Evolutionary conservation across 805 yeast genomes (phyloP), one percentile per base, ranked within the genome.

Genomic region (Saccharomycopsis oosterbeekiorum): DNA sequence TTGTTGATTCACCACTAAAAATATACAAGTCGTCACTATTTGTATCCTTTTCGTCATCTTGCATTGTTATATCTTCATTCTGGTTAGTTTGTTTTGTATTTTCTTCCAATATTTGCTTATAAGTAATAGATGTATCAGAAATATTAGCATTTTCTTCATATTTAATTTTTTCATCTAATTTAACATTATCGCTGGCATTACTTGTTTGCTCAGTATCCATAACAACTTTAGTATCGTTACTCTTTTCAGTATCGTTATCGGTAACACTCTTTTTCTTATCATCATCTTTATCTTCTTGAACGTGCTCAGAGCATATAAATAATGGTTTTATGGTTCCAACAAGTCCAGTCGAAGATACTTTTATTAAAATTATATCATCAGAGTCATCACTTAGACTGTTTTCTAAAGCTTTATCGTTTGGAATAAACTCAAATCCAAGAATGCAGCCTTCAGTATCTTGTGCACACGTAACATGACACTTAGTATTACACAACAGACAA

Each of bases 381-480:
- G 53, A 47, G 10, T 29, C 47, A n/a, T 11, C 26, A 19, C 53
- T 37, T 15, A 57, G n/a, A 19, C 24, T 15, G 14, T 59, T 42
- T 2, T n/a, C 17, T n/a, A 10, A 11, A 24, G 21, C 29, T 26
- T 60, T 40, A 19, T 40, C 53, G 19, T 59, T 62, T 4, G 63
- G 58, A 34, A 47, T 55, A 19, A 66, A 42, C 55, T 73, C 75
- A 66, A 88, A 86, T 1, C 92, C 93, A 56, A 84, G 64, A 60
- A 71, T 70, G 65, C 73, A 76, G n/a, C 75, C 74, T 0, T 74
- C 69, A 5, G 75, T 68, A 59, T 78, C 79, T 61, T 80, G 81
- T 14, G 85, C 85, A 75, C 90, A 86, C 0, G 84, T 84, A 1
- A 80, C 74, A 70, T 85, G 89, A 40, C 73, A 59, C 14, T 66